Conservation (phyloP, 164 flowering plant species). For the Magnolia sinica region DNA sequence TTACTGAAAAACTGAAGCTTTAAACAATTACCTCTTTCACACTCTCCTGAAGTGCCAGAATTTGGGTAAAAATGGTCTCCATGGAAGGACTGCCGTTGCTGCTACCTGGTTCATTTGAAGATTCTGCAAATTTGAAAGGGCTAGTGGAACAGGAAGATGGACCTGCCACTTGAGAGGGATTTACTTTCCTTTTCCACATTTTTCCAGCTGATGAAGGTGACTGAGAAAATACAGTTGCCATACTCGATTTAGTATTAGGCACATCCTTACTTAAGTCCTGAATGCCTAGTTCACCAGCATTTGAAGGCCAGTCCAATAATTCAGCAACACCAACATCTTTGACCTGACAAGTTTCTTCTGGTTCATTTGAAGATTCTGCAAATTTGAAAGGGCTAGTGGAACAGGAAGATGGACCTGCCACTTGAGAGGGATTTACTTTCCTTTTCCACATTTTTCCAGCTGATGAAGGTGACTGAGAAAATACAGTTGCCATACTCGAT, state of each 20-base stretch:
- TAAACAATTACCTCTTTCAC: slow-evolving; percentile 60
- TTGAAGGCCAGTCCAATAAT: slow-evolving; percentile 27
- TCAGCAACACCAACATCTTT: slow-evolving; percentile 33
- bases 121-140: slow-evolving; percentile 48
- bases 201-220: slow-evolving; percentile 23
- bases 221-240: slow-evolving; percentile 25
- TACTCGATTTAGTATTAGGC: slow-evolving; percentile 31
- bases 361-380: slow-evolving; percentile 47
- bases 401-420: slow-evolving; percentile 40
- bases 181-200: slow-evolving; percentile 60
- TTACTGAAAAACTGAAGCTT: too few relatives aligned
- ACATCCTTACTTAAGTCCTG: slow-evolving; percentile 41
- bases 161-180: slow-evolving; percentile 43
- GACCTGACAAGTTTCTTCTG: slow-evolving; percentile 49
- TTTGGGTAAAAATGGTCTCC: slow-evolving; percentile 46
- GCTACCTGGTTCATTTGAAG: slow-evolving; percentile 43
- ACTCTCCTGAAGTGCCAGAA: slow-evolving; percentile 24
- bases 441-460: slow-evolving; percentile 44
- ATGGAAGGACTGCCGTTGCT: slow-evolving; percentile 33
- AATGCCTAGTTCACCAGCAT: slow-evolving; percentile 38
- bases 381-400: slow-evolving; percentile 44
- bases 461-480: slow-evolving; percentile 32
- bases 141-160: slow-evolving; percentile 44
- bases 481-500: slow-evolving; percentile 19
- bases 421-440: slow-evolving; percentile 53